Evolutionary conservation across 768 basidiomycete species (phyloP).

Genomic region (Boletus rubescentipes): DNA sequence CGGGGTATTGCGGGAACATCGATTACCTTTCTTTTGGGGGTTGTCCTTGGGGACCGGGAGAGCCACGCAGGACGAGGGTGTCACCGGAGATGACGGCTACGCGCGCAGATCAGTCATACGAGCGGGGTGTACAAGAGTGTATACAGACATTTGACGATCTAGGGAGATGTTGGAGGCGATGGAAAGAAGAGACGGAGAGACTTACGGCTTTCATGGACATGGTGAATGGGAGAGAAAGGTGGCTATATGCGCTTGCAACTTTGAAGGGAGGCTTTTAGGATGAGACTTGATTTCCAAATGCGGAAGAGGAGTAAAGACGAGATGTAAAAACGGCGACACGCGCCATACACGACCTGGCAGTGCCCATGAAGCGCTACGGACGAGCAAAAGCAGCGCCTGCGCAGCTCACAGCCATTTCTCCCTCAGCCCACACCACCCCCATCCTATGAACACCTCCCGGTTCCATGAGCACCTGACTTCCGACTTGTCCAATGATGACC

Average conservation of each 20-base stretch:
- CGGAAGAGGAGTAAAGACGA: not conserved
- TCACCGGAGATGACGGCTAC: conserved; percentile 90
- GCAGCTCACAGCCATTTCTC: conserved; percentile 2
- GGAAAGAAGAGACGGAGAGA: conserved; percentile 3
- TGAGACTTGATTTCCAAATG: not conserved
- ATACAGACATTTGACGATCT: conserved; percentile 63
- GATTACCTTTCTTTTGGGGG: conserved; percentile 84
- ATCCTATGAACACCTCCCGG: conserved; percentile 28
- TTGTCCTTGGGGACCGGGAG: conserved; percentile 78
- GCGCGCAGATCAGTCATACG: conserved; percentile 20
- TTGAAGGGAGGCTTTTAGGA: not conserved
- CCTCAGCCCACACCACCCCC: conserved; percentile 1
- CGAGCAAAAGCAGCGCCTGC: conserved; percentile 10
- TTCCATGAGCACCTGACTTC: conserved; percentile 33
- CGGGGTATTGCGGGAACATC: not conserved
- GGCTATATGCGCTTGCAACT: too few species aligned
- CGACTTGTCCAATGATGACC: conserved; percentile 14
- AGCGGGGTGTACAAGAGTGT: not conserved
- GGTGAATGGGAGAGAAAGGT: not conserved
- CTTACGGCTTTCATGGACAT: conserved; percentile 82
- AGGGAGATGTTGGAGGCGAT: not conserved
- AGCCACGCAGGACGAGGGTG: conserved; percentile 79
- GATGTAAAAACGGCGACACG: not conserved
- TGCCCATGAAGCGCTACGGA: conserved; percentile 7
- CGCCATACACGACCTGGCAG: not conserved